Conservation (phyloP, 1,284 basidiomycete genomes). For the Puccinia novopanici region DNA sequence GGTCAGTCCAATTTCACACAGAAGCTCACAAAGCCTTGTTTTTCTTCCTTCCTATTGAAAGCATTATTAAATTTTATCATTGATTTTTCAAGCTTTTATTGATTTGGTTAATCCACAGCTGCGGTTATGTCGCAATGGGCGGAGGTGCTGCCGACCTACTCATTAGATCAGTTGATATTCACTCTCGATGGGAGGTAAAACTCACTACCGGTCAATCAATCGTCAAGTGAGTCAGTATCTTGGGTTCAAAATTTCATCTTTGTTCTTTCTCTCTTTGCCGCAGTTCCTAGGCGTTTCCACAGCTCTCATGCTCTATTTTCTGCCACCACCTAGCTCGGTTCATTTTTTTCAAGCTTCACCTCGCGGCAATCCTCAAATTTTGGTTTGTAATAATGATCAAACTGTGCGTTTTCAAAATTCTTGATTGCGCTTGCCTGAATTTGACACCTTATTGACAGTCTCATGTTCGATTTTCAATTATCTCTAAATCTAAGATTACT, state of each 20-base stretch:
- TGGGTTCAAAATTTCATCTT: neutral
- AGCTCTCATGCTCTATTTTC: neutral
- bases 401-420: slow-evolving; percentile 15
- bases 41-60: neutral
- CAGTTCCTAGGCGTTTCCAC: neutral
- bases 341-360: slow-evolving; percentile 37
- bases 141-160: slow-evolving; percentile 44
- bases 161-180: slow-evolving; percentile 38
- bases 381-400: slow-evolving; percentile 50
- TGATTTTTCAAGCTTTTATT: slow-evolving; percentile 28
- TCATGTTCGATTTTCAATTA: neutral
- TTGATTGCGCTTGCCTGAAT: slow-evolving; percentile 3
- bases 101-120: slow-evolving; percentile 24
- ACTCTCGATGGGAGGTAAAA: slow-evolving; percentile 40
- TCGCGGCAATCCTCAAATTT: slow-evolving; percentile 25
- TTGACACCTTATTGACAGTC: neutral
- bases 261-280: neutral
- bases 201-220: slow-evolving; percentile 41
- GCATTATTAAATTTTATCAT: slow-evolving; percentile 23
- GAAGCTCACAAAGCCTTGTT: neutral
- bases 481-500: slow-evolving; percentile 27
- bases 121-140: slow-evolving; percentile 46
- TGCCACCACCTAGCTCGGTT: slow-evolving; percentile 31
- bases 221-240: slow-evolving; percentile 44
- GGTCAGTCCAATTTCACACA: slow-evolving; percentile 20